Evolutionary conservation across 164 flowering plant genomes (phyloP).

Genomic region (Nymphaea thermarum): DNA sequence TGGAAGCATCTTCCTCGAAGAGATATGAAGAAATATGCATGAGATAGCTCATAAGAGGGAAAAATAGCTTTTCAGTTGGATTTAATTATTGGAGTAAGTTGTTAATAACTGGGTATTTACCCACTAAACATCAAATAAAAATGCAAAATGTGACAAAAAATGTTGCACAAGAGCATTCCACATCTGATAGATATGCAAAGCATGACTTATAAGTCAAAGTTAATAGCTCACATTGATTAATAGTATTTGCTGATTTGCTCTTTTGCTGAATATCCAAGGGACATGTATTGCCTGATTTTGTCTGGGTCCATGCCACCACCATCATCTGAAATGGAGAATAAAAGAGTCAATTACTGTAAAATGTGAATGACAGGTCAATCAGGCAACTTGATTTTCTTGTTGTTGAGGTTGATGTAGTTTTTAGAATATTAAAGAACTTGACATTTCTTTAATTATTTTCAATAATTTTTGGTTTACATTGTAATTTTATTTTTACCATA

Average conservation of each 20-base stretch:
- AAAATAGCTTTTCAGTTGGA: not conserved
- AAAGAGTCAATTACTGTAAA: not conserved
- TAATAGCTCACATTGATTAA: constrained; percentile 72
- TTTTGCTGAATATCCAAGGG: constrained; percentile 88
- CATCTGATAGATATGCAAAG: not conserved
- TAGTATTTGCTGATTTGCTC: constrained; percentile 80
- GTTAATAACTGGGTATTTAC: no score
- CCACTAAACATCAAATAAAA: no score
- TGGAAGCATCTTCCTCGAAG: not conserved
- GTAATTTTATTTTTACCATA: no score
- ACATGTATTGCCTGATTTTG: constrained; percentile 91
- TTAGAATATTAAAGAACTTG: no score
- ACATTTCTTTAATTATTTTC: no score
- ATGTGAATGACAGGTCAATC: no score
- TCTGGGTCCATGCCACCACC: constrained; percentile 97
- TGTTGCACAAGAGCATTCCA: constrained; percentile 5
- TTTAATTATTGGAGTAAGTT: no score
- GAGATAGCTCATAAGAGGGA: not conserved
- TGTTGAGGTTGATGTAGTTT: no score
- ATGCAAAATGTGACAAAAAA: constrained; percentile 76
- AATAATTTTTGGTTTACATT: no score
- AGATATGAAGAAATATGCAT: not conserved
- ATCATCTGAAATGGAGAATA: constrained; percentile 14
- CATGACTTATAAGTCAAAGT: not conserved
- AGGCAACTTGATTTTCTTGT: no score